Conservation (phyloP, 495 filamentous ascomycete species). For the Penicillium egyptiacum region DNA sequence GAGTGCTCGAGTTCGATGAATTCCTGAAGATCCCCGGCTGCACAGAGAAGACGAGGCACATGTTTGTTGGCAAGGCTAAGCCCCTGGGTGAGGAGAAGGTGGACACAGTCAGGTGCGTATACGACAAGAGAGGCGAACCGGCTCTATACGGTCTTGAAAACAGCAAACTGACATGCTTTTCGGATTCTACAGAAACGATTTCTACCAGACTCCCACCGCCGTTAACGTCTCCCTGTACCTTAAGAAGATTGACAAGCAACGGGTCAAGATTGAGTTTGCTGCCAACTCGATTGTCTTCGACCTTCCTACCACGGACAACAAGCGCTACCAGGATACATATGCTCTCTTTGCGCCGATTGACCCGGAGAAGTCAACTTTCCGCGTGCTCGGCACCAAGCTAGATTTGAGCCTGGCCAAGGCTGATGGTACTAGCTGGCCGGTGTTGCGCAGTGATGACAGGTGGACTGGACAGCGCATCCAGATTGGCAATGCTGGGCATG, state of each 20-base stretch:
- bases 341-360: slow-evolving; percentile 77
- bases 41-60: slow-evolving; percentile 72
- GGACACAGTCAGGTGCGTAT: slow-evolving; percentile 68
- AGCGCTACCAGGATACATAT: slow-evolving; percentile 74
- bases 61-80: slow-evolving; percentile 82
- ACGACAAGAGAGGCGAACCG: background rate
- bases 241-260: slow-evolving; percentile 90
- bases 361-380: slow-evolving; percentile 68
- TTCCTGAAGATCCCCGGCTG: slow-evolving; percentile 96
- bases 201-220: slow-evolving; percentile 84
- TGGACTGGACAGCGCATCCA: slow-evolving; percentile 79
- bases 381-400: slow-evolving; percentile 92
- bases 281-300: slow-evolving; percentile 65
- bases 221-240: slow-evolving; percentile 92
- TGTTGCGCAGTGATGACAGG: slow-evolving; percentile 80
- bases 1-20: slow-evolving; percentile 95
- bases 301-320: slow-evolving; percentile 78
- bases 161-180: background rate
- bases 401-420: slow-evolving; percentile 83
- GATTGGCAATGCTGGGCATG: slow-evolving; percentile 73
- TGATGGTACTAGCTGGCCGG: slow-evolving; percentile 82
- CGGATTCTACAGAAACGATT: slow-evolving; percentile 66
- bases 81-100: slow-evolving; percentile 53
- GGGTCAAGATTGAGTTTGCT: slow-evolving; percentile 67
- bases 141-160: background rate